phyloP scores from a whole-genome alignment of 2,329 filamentous ascomycete species.

The Scedosporium minutisporum region DNA sequence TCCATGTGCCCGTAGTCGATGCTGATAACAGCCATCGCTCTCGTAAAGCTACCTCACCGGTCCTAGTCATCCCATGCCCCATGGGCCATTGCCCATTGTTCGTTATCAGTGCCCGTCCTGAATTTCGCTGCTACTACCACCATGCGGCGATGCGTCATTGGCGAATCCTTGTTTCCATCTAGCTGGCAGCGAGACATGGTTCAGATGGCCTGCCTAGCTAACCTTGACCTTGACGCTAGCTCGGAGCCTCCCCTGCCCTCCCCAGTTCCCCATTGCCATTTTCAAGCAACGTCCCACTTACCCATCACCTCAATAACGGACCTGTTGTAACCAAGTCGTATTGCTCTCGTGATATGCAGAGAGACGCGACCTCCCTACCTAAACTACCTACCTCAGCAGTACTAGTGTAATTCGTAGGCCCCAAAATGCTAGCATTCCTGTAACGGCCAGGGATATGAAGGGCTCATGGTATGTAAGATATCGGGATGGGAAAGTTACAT shows the following conservation, averaged over 20 bases:
- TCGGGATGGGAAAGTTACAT: too few relatives aligned
- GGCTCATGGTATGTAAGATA: too few relatives aligned
- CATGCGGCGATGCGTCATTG: not conserved
- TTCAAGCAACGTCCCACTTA: not conserved
- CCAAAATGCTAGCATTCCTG: too few relatives aligned
- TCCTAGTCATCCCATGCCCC: not conserved
- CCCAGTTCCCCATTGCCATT: not conserved
- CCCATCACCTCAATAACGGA: slow-evolving; percentile 6
- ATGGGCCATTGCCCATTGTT: not conserved
- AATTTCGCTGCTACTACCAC: not conserved
- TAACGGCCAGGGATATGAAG: too few relatives aligned
- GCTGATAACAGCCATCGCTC: too few relatives aligned
- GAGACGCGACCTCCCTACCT: too few relatives aligned
- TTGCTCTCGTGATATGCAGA: not conserved
- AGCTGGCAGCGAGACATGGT: too few relatives aligned
- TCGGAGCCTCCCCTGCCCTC: not conserved
- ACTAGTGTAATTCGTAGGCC: too few relatives aligned
- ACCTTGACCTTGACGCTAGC: not conserved
- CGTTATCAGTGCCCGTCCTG: not conserved
- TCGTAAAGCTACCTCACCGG: not conserved
- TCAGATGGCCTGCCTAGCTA: not conserved
- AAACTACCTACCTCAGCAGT: too few relatives aligned
- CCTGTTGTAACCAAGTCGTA: not conserved
- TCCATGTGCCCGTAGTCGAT: not conserved
- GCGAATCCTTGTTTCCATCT: not conserved